Evolutionary conservation across 768 basidiomycete genomes (phyloP).

Genomic region (Lyophyllum atratum): DNA sequence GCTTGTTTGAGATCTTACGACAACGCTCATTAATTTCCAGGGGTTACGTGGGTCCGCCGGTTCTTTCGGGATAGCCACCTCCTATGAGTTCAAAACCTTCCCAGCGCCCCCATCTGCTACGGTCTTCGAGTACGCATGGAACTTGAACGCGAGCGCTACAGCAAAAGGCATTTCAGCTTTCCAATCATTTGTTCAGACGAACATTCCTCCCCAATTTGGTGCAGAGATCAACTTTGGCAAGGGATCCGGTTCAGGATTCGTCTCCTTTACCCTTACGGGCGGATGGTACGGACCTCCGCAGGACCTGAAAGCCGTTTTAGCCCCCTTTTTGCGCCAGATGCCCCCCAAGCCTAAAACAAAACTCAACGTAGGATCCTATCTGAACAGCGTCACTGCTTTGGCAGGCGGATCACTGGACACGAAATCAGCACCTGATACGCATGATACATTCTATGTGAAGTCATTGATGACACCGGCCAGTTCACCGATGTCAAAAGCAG

Average conservation of each 20-base stretch:
- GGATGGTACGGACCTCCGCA: conserved; percentile 20
- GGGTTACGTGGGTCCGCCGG: conserved; percentile 23
- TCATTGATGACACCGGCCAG: conserved; percentile 32
- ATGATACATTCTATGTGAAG: conserved; percentile 38
- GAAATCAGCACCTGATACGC: conserved; percentile 14
- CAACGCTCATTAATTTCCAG: conserved; percentile 1
- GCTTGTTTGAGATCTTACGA: too few species aligned
- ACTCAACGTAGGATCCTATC: conserved; percentile 19
- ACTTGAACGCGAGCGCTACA: conserved; percentile 29
- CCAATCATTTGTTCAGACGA: conserved; percentile 34
- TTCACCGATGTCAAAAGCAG: conserved; percentile 29
- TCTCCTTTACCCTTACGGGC: conserved; percentile 33
- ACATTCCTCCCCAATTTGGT: conserved; percentile 36
- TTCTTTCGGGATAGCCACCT: conserved; percentile 24
- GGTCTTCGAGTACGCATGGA: conserved; percentile 36
- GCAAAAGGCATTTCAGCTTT: conserved; percentile 33
- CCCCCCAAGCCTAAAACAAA: conserved; percentile 5
- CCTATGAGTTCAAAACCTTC: conserved; percentile 20
- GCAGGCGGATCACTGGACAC: conserved; percentile 26
- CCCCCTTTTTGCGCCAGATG: conserved; percentile 17
- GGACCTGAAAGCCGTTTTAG: conserved; percentile 12
- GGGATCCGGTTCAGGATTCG: conserved; percentile 28
- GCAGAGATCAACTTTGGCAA: conserved; percentile 30
- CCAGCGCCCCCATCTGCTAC: conserved; percentile 17
- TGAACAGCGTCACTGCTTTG: conserved; percentile 13